A percentile compares a stretch with the other conserved stretches of the same genome.
These are phyloP conservation scores for Sonneratia alba DNA, from an alignment of 345 rosid genomes.

Conservation along the genomic window DNA sequence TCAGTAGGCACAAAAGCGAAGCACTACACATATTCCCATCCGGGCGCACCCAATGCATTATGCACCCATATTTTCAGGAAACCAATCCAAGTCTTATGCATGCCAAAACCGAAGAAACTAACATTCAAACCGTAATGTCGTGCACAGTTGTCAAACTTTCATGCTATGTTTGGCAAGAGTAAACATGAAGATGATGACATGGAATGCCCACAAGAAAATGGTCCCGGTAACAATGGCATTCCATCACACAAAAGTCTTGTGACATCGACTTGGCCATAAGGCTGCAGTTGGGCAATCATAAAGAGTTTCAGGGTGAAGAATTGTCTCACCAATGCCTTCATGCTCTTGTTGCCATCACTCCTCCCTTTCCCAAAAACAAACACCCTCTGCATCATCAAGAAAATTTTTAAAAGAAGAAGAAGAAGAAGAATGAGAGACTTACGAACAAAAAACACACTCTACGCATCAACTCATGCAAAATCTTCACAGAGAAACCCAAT, in stretches of 20 bases:
- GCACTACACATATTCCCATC: too few relatives aligned
- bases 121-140: not conserved
- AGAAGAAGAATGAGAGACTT: not conserved
- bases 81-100: not conserved
- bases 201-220: not conserved
- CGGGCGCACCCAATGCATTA: too few relatives aligned
- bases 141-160: not conserved
- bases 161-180: too few relatives aligned
- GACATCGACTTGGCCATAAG: not conserved
- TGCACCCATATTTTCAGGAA: too few relatives aligned
- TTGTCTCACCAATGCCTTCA: conserved; percentile 80
- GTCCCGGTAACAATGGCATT: too few relatives aligned
- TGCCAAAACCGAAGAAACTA: not conserved
- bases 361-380: conserved; percentile 79
- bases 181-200: not conserved
- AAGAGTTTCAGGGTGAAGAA: not conserved
- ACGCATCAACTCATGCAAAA: not conserved
- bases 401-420: not conserved
- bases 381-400: conserved; percentile 41
- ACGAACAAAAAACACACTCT: not conserved
- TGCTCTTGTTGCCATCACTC: conserved; percentile 93
- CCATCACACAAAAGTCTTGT: not conserved
- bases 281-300: not conserved
- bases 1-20: too few relatives aligned
- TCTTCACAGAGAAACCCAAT: not conserved